These are phyloP conservation scores for Prunus fruticosa DNA, from an alignment of 306 rosid genomes.

Conservation along the genomic window DNA sequence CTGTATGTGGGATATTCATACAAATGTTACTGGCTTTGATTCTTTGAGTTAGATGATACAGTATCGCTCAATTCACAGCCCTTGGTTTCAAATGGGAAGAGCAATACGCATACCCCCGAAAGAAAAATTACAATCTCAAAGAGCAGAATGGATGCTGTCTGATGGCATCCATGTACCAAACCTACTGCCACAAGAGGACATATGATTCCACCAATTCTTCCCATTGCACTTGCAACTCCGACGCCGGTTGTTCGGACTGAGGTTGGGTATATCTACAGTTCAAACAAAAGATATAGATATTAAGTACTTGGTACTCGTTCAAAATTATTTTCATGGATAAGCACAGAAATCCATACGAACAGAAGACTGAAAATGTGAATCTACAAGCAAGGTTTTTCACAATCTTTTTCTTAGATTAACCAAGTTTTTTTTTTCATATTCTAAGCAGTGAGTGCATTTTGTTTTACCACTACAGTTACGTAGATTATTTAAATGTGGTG, in stretches of 20 bases:
- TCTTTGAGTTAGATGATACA: slow-evolving; percentile 34
- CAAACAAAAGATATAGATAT: background rate
- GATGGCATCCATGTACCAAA: slow-evolving; percentile 85
- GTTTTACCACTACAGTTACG: no score
- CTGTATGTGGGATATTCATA: background rate
- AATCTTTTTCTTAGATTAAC: background rate
- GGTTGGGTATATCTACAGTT: slow-evolving; percentile 87
- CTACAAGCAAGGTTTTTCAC: background rate
- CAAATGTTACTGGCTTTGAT: slow-evolving; percentile 6
- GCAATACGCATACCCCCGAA: slow-evolving; percentile 72
- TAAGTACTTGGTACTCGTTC: background rate
- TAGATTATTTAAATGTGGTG: no score
- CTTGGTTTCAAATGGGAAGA: slow-evolving; percentile 88
- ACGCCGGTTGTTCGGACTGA: slow-evolving; percentile 87
- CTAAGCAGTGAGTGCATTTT: no score
- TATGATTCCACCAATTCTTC: slow-evolving; percentile 88
- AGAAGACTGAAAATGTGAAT: background rate
- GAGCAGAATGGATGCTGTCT: slow-evolving; percentile 65
- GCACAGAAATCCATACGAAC: background rate
- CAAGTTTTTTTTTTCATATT: no score
- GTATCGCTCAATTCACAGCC: slow-evolving; percentile 66
- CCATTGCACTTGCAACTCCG: slow-evolving; percentile 84
- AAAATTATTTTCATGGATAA: background rate
- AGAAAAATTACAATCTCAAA: slow-evolving; percentile 66
- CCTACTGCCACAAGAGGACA: slow-evolving; percentile 92